Evolutionary conservation across 202 grass and related monocot species (phyloP), one percentile per base, ranked within the genome.

Genomic region (Digitaria exilis): DNA sequence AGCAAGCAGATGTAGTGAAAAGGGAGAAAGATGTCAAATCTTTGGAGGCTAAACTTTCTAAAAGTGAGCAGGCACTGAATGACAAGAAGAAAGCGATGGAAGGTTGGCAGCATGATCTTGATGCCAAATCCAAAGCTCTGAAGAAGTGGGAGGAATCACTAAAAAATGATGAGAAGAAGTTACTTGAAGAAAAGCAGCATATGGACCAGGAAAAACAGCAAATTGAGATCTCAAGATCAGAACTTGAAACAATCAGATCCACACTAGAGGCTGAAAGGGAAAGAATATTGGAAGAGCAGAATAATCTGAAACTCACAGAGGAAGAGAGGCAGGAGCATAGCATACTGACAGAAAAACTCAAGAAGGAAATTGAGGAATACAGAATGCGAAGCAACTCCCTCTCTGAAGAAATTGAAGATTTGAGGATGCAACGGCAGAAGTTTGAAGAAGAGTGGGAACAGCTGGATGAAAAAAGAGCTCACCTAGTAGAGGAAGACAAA

Each of bases 401-500:
- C 15, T 75, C 78, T 4, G 90, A 90, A 52, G 91, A 98, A 72
- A 90, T 44, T 9, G 96, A 98, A 42, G 93, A 98, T 94, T 81
- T 98, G 84, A 86, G 84, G 77, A 87, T 90, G 69, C 80, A 94
- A 69, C 85, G 93, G 11, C 80, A 90, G 86, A 96, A 90, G 67
- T 94, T 98, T 89, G 96, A 98, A 87, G 89, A 91, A 76, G 96
- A 98, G 31, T 98, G 96, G 96, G 93, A 98, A 8, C 81, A 90
- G 41, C 87, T 98, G 78, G 96, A 98, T 75, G 91, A 96, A 74
- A 98, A 98, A 85, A 93, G 84, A 85, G 39, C 78, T 65, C 29
- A 30, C 62, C 50, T 90, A 30, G 91, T 84, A 79, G 84, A 84
- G 76, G 93, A 94, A 75, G 70, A 75, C 7, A 96, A 86, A 76